Conservation (phyloP, 106 monocot genomes). For the Dendrobium nobile region DNA sequence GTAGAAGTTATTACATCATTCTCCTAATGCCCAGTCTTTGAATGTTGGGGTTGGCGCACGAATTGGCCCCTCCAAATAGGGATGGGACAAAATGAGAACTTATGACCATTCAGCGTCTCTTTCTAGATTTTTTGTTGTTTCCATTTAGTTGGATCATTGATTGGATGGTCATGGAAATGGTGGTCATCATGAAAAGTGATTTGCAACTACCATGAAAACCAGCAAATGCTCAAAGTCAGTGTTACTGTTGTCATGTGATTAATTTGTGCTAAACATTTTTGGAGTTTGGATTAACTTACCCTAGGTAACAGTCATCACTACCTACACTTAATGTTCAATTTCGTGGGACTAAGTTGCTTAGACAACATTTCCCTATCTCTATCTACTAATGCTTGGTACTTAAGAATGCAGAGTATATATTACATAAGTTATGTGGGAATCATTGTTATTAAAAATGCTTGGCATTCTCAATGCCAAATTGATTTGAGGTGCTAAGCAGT, state of each 20-base stretch:
- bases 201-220: not conserved
- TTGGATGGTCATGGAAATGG: not conserved
- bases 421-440: not conserved
- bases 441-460: not conserved
- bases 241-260: not conserved
- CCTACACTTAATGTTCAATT: not conserved
- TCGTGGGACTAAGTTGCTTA: not conserved
- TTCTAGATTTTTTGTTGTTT: not conserved
- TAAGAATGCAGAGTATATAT: not conserved
- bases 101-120: not conserved
- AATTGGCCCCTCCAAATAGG: not conserved
- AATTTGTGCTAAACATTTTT: not conserved
- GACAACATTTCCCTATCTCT: not conserved
- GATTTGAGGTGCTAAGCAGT: not conserved
- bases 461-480: not conserved
- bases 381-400: not conserved
- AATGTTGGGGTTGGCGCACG: not conserved
- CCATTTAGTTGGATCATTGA: not conserved
- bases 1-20: not conserved
- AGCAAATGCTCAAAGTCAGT: not conserved
- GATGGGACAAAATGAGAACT: not conserved
- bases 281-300: not conserved
- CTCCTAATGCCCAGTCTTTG: not conserved
- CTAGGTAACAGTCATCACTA: too few species aligned
- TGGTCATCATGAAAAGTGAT: not conserved